These are phyloP conservation scores for Allium fistulosum DNA, from an alignment of 106 monocot genomes.

Conservation along the genomic window DNA sequence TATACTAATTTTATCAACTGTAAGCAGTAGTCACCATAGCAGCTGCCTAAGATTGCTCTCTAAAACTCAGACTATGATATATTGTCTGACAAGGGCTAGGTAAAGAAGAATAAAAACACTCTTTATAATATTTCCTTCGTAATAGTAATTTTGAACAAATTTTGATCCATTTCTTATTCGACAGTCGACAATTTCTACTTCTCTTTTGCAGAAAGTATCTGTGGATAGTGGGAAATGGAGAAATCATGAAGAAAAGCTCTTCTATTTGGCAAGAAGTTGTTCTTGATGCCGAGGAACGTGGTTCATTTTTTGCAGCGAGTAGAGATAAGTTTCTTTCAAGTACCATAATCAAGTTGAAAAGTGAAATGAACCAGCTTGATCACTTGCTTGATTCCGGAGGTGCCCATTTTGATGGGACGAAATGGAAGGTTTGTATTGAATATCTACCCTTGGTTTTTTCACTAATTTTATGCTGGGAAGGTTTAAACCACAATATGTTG, in stretches of 20 bases:
- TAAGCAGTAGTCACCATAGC: no score
- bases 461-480: no score
- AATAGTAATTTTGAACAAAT: no score
- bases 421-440: slow-evolving; percentile 1
- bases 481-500: no score
- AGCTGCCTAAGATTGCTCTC: no score
- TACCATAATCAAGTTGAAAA: neutral
- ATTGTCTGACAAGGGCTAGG: no score
- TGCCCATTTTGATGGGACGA: neutral
- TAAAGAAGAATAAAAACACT: no score
- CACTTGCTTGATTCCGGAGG: neutral
- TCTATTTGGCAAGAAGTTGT: slow-evolving; percentile 4
- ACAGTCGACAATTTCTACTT: neutral
- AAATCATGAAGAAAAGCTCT: slow-evolving; percentile 1
- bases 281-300: slow-evolving; percentile 7
- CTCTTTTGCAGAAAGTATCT: neutral
- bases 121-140: no score
- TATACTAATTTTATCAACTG: no score
- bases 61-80: no score
- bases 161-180: neutral
- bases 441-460: no score
- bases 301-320: neutral
- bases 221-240: neutral
- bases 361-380: neutral
- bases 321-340: neutral